These are phyloP conservation scores for Lipomyces mesembrius DNA, from an alignment of 805 yeast genomes.

Conservation along the genomic window DNA sequence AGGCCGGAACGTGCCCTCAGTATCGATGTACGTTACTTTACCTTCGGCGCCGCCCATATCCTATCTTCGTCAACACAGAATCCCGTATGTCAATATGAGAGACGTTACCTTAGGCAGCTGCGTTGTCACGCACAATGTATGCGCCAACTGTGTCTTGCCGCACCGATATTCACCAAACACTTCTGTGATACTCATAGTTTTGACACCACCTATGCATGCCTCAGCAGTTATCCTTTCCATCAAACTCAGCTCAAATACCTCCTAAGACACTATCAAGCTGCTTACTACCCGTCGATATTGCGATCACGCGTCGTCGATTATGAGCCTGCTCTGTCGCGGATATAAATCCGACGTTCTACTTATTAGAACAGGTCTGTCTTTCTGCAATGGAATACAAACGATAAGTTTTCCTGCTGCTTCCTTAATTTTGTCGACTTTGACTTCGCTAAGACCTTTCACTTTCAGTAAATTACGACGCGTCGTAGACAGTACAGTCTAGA, in stretches of 20 bases:
- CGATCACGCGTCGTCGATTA: conserved; percentile 63
- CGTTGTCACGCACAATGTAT: conserved; percentile 75
- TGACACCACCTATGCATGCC: conserved; percentile 56
- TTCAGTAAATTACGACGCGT: conserved; percentile 66
- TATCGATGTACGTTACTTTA: conserved; percentile 76
- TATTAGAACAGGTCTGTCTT: conserved; percentile 41
- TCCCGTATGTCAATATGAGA: not conserved
- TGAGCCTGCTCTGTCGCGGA: conserved; percentile 73
- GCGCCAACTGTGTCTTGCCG: conserved; percentile 82
- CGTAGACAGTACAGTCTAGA: conserved; percentile 58
- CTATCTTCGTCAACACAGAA: conserved; percentile 1
- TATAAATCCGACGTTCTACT: conserved; percentile 67
- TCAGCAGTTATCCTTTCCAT: not conserved
- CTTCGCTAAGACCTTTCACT: conserved; percentile 74
- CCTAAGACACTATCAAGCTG: conserved; percentile 70
- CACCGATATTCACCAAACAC: conserved; percentile 82
- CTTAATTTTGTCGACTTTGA: conserved; percentile 76
- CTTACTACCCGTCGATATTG: conserved; percentile 72
- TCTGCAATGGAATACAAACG: conserved; percentile 32
- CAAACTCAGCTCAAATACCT: conserved; percentile 42
- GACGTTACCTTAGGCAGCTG: conserved; percentile 53
- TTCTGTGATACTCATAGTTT: conserved; percentile 77
- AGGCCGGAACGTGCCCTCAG: conserved; percentile 83
- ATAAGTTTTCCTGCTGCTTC: conserved; percentile 70
- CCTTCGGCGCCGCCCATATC: conserved; percentile 80